Evolutionary conservation across 768 basidiomycete species (phyloP).

Genomic region (Cystofilobasidium ferigula): DNA sequence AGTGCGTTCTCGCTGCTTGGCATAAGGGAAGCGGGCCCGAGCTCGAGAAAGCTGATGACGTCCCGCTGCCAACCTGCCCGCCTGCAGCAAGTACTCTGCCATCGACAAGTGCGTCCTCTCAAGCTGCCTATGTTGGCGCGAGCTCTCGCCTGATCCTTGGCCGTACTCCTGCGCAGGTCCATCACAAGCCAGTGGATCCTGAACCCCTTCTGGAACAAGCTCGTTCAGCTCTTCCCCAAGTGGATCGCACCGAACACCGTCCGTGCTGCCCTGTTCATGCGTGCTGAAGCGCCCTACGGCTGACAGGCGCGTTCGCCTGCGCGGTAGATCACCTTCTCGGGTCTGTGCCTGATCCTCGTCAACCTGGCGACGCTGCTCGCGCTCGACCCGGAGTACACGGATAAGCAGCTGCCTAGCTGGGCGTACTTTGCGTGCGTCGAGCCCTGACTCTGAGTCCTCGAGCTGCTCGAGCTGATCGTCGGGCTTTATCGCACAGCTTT

Average conservation of each 20-base stretch:
- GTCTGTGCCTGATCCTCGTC: conserved; percentile 64
- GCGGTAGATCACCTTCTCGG: conserved; percentile 71
- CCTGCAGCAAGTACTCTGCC: conserved; percentile 25
- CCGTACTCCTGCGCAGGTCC: conserved; percentile 49
- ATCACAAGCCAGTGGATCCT: conserved; percentile 63
- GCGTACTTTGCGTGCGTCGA: conserved; percentile 73
- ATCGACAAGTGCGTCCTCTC: conserved; percentile 21
- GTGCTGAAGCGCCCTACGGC: neutral
- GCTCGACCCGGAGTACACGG: conserved; percentile 55
- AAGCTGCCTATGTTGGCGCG: neutral
- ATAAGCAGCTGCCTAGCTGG: conserved; percentile 54
- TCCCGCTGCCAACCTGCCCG: neutral
- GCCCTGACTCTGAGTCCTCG: neutral
- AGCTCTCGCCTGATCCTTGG: neutral
- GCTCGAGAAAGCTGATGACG: neutral
- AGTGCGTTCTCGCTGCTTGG: conserved; percentile 2
- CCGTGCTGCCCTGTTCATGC: conserved; percentile 34
- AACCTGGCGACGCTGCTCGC: conserved; percentile 76
- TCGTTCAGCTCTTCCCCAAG: conserved; percentile 76
- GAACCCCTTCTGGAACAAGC: conserved; percentile 80
- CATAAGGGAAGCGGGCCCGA: no score
- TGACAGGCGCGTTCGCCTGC: neutral
- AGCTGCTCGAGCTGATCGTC: neutral
- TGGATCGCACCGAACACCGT: conserved; percentile 83
- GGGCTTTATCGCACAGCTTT: conserved; percentile 49